Conservation (phyloP, 2,329 filamentous ascomycete species). For the Helicocarpus griseus region DNA sequence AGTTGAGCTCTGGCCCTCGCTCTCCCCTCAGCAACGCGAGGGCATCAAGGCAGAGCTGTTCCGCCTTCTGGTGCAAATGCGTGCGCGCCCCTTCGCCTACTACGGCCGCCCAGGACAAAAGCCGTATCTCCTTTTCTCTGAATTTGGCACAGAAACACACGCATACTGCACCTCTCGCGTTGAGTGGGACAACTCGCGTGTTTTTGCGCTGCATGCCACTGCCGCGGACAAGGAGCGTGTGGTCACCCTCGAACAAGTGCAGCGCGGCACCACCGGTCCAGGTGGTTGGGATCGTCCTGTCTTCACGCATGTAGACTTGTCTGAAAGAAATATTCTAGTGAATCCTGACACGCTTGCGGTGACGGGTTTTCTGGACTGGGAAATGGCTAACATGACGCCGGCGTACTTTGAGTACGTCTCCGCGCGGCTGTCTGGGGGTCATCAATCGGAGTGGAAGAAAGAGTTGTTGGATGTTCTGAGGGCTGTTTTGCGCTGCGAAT, state of each 20-base stretch:
- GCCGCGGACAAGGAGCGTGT: conserved; percentile 4
- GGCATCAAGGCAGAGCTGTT: conserved; percentile 10
- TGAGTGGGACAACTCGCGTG: conserved; percentile 13
- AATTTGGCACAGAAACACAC: conserved; percentile 2
- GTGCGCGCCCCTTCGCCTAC: conserved; percentile 10
- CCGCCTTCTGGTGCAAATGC: conserved; percentile 10
- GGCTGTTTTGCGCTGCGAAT: conserved; percentile 13
- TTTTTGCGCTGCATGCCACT: conserved; percentile 6
- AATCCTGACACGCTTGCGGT: conserved; percentile 11
- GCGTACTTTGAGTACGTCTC: conserved; percentile 14
- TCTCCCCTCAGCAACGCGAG: conserved; percentile 8
- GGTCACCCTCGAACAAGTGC: conserved; percentile 10
- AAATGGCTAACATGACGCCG: conserved; percentile 12
- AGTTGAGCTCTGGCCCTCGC: conserved; percentile 12
- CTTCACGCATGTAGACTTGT: conserved; percentile 12
- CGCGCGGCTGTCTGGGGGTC: conserved; percentile 12
- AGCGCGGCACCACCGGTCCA: conserved; percentile 10
- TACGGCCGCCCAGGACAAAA: conserved; percentile 10
- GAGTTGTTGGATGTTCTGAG: conserved; percentile 13
- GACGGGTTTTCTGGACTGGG: conserved; percentile 14
- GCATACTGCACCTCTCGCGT: conserved; percentile 8
- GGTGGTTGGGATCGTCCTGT: conserved; percentile 11
- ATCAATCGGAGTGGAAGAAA: conserved; percentile 11
- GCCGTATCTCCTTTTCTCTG: conserved; percentile 10
- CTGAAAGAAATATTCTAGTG: conserved; percentile 13